Conservation (phyloP, 345 rosid genomes). For the Turnera subulata region DNA sequence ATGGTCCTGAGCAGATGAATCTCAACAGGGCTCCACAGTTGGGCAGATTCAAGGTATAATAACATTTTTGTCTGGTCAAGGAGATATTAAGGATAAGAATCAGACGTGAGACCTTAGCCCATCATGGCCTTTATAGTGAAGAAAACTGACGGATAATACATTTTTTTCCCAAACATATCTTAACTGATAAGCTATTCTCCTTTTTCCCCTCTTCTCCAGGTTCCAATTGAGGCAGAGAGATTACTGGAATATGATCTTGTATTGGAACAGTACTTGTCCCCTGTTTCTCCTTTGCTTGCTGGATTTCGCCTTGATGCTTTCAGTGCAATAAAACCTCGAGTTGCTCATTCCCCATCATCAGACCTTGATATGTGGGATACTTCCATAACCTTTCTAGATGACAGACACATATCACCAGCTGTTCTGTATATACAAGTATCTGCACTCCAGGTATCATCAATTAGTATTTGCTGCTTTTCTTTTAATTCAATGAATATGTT, state of each 20-base stretch:
- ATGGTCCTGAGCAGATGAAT: conserved; percentile 51
- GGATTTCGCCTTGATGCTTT: conserved; percentile 92
- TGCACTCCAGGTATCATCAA: conserved; percentile 59
- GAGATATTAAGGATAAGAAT: too few relatives aligned
- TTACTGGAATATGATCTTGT: conserved; percentile 58
- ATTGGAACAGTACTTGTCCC: conserved; percentile 77
- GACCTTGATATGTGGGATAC: conserved; percentile 54
- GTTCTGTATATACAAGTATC: conserved; percentile 78
- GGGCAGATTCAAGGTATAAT: conserved; percentile 74
- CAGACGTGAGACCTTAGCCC: too few relatives aligned
- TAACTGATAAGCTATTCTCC: too few relatives aligned
- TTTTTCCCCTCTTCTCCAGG: conserved; percentile 43
- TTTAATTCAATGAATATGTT: too few relatives aligned
- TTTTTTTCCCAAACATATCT: neutral
- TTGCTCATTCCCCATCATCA: conserved; percentile 78
- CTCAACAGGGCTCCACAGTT: conserved; percentile 66
- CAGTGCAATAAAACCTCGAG: conserved; percentile 67
- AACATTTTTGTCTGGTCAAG: neutral
- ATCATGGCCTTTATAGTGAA: too few relatives aligned
- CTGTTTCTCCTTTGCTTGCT: conserved; percentile 66
- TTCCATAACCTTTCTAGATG: conserved; percentile 60
- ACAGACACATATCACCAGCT: conserved; percentile 73
- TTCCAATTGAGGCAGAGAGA: conserved; percentile 77
- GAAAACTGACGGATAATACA: neutral
- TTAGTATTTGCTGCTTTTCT: too few relatives aligned